These are phyloP conservation scores for Colletotrichum chlorophyti DNA, from an alignment of 2,329 filamentous ascomycete species.

Conservation along the genomic window DNA sequence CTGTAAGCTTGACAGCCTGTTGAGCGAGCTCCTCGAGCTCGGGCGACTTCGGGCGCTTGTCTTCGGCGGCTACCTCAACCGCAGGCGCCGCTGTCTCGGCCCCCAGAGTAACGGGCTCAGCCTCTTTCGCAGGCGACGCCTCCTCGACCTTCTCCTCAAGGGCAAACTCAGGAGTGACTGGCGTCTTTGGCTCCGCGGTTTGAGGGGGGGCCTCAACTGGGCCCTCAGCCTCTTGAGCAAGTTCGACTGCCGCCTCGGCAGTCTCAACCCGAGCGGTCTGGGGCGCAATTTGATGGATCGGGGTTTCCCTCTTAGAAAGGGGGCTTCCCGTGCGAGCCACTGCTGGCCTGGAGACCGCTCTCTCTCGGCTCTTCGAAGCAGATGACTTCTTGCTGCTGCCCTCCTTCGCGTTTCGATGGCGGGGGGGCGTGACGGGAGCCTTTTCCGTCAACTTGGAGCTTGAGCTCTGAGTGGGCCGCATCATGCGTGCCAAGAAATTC, in stretches of 20 bases:
- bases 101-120: conserved; percentile 9
- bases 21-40: conserved; percentile 14
- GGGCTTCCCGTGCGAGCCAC: conserved; percentile 18
- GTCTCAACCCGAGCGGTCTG: conserved; percentile 28
- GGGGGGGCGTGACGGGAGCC: conserved; percentile 55
- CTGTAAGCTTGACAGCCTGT: background rate
- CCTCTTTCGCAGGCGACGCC: conserved; percentile 19
- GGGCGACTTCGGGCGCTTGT: conserved; percentile 10
- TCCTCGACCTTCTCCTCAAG: conserved; percentile 9
- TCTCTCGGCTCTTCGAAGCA: conserved; percentile 24
- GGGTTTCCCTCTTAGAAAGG: conserved; percentile 1
- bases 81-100: conserved; percentile 6
- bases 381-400: conserved; percentile 33
- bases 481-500: conserved; percentile 81
- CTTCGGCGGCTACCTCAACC: background rate
- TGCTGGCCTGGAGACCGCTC: conserved; percentile 30
- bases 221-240: conserved; percentile 28
- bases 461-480: conserved; percentile 75
- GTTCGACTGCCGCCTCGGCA: conserved; percentile 27
- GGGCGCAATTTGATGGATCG: conserved; percentile 8
- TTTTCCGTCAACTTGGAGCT: conserved; percentile 74
- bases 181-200: conserved; percentile 8
- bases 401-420: conserved; percentile 40
- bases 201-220: conserved; percentile 5
- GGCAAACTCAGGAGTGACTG: conserved; percentile 15